A percentile compares a stretch with the other conserved stretches of the same genome.
Evolutionary conservation across 179 eudicot species (phyloP).

Genomic region (Dionaea muscipula): DNA sequence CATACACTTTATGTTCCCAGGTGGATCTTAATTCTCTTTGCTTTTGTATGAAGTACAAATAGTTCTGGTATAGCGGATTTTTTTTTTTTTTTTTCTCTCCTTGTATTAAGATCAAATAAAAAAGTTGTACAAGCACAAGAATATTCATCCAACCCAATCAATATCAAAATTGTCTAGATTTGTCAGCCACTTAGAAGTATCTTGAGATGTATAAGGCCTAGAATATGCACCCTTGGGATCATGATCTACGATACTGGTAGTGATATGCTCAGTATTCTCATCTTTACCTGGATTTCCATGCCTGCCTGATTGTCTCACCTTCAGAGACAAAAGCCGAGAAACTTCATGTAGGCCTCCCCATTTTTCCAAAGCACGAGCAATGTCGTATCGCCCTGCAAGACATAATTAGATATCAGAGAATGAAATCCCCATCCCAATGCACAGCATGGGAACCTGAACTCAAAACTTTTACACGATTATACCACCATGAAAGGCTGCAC

Average conservation of each 20-base stretch:
- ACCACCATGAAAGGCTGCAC: no score
- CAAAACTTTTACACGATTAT: no score
- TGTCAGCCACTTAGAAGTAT: slow-evolving; percentile 62
- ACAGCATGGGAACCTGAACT: not conserved
- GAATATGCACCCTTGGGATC: slow-evolving; percentile 26
- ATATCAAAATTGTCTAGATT: slow-evolving; percentile 65
- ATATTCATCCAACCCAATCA: slow-evolving; percentile 51
- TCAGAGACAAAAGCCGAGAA: slow-evolving; percentile 74
- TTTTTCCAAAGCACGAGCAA: slow-evolving; percentile 92
- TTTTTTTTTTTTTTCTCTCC: not conserved
- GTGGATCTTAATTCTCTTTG: no score
- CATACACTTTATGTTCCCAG: no score
- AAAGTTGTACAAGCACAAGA: not conserved
- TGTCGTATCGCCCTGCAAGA: slow-evolving; percentile 77
- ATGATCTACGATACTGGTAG: slow-evolving; percentile 18
- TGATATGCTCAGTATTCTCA: slow-evolving; percentile 24
- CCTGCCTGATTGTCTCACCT: slow-evolving; percentile 70
- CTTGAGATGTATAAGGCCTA: slow-evolving; percentile 43
- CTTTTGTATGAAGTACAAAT: no score
- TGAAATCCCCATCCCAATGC: not conserved
- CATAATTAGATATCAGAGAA: not conserved
- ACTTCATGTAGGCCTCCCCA: slow-evolving; percentile 99
- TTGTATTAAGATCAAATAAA: slow-evolving; percentile 4
- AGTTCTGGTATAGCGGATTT: no score
- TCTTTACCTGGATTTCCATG: slow-evolving; percentile 36